Conservation (phyloP, 2,329 filamentous ascomycete species). For the Microcyclospora pomicola region DNA sequence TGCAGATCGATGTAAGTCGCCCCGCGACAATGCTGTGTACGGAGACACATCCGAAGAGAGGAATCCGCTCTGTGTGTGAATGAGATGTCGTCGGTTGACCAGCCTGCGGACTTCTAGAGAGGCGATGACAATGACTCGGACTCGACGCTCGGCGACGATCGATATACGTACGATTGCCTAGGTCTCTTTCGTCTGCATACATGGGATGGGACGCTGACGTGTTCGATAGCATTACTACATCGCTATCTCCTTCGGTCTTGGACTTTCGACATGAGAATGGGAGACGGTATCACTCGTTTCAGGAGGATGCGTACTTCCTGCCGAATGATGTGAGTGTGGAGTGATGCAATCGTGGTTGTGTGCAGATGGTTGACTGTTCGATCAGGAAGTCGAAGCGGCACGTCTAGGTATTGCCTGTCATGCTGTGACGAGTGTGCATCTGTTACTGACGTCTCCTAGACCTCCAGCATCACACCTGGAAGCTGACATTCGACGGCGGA, state of each 20-base stretch:
- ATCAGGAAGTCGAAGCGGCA: constrained; percentile 1
- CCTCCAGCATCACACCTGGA: constrained; percentile 26
- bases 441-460: constrained; percentile 11
- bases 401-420: neutral
- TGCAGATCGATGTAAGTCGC: too few species aligned
- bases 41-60: too few species aligned
- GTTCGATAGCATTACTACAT: constrained; percentile 10
- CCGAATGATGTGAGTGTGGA: constrained; percentile 20
- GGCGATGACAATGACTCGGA: constrained; percentile 6
- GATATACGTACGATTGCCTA: constrained; percentile 4
- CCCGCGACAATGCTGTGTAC: too few species aligned
- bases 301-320: constrained; percentile 17
- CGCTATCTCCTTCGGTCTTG: constrained; percentile 12
- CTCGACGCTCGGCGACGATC: constrained; percentile 11
- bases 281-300: constrained; percentile 18
- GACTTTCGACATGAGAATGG: constrained; percentile 17
- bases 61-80: too few species aligned
- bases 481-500: constrained; percentile 13
- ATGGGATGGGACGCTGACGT: neutral
- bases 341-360: too few species aligned
- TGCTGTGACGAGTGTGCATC: neutral
- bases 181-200: too few species aligned
- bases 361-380: too few species aligned
- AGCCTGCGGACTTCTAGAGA: too few species aligned
- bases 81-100: too few species aligned